Evolutionary conservation across 2,329 filamentous ascomycete species (phyloP).

Genomic region (Verticillium zaregamsianum): DNA sequence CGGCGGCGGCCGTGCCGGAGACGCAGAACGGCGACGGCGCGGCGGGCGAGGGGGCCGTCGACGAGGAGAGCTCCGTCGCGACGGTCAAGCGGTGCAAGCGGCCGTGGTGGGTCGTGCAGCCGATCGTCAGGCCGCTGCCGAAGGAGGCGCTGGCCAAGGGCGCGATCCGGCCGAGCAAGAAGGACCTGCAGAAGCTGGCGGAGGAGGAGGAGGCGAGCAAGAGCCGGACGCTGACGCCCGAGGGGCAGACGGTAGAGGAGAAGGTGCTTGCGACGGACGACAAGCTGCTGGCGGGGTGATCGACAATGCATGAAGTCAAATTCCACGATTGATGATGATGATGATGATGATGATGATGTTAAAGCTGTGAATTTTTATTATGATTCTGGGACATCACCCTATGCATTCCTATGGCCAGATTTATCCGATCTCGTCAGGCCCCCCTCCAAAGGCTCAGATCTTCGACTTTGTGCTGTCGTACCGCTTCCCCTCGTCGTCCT

Average conservation of each 20-base stretch:
- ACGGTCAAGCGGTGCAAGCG: conserved; percentile 70
- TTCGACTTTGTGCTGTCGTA: conserved; percentile 58
- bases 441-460: conserved; percentile 20
- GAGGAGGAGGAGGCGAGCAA: conserved; percentile 22
- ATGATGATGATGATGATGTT: no score
- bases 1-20: conserved; percentile 6
- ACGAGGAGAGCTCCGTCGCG: conserved; percentile 57
- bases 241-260: conserved; percentile 3
- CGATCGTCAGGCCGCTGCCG: conserved; percentile 80
- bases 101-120: conserved; percentile 88
- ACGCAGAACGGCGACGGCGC: conserved; percentile 12
- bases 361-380: no score
- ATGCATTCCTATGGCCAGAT: not conserved
- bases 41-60: conserved; percentile 30
- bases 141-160: conserved; percentile 84
- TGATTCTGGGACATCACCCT: no score
- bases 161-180: conserved; percentile 70
- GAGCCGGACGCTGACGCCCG: conserved; percentile 3
- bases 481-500: conserved; percentile 72
- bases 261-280: conserved; percentile 12
- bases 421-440: not conserved
- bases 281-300: conserved; percentile 12
- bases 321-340: no score
- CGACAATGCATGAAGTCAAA: no score
- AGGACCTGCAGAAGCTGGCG: conserved; percentile 46